These are phyloP conservation scores for Trifolium fragiferum DNA, from an alignment of 306 rosid genomes.

Conservation along the genomic window DNA sequence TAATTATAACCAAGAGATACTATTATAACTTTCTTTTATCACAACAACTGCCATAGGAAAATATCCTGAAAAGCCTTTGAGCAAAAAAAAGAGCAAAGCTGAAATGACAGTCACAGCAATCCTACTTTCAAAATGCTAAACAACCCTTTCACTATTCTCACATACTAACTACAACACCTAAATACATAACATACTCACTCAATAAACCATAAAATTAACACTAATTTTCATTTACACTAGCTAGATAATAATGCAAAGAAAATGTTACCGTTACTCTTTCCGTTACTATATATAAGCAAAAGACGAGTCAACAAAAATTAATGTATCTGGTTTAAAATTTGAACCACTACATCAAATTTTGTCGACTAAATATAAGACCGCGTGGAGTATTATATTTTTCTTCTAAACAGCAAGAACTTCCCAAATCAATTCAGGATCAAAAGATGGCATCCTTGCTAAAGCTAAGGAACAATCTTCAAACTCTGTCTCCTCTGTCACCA, in stretches of 20 bases:
- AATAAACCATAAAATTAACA: background rate
- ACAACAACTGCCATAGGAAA: conserved; percentile 33
- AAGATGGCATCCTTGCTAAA: conserved; percentile 84
- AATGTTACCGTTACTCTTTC: too few relatives aligned
- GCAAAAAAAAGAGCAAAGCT: conserved; percentile 45
- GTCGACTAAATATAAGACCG: too few relatives aligned
- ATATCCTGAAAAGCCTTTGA: conserved; percentile 47
- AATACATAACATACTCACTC: background rate
- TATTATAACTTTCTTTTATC: background rate
- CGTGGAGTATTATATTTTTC: background rate
- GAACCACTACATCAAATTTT: too few relatives aligned
- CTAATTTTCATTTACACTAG: conserved; percentile 37
- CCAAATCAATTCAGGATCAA: conserved; percentile 92
- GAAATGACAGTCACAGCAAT: conserved; percentile 30
- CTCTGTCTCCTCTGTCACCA: conserved; percentile 51
- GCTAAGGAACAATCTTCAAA: conserved; percentile 68
- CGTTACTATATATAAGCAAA: too few relatives aligned
- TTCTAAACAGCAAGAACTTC: conserved; percentile 76
- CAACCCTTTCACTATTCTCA: conserved; percentile 24
- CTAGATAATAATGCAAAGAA: background rate
- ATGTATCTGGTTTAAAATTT: too few relatives aligned
- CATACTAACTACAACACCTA: conserved; percentile 1
- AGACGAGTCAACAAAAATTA: too few relatives aligned
- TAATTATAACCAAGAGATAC: background rate
- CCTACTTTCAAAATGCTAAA: conserved; percentile 18